A percentile compares a stretch with the other conserved stretches of the same genome.
phyloP scores from a whole-genome alignment of 352 stramenopile species.

The Pythium oligandrum region DNA sequence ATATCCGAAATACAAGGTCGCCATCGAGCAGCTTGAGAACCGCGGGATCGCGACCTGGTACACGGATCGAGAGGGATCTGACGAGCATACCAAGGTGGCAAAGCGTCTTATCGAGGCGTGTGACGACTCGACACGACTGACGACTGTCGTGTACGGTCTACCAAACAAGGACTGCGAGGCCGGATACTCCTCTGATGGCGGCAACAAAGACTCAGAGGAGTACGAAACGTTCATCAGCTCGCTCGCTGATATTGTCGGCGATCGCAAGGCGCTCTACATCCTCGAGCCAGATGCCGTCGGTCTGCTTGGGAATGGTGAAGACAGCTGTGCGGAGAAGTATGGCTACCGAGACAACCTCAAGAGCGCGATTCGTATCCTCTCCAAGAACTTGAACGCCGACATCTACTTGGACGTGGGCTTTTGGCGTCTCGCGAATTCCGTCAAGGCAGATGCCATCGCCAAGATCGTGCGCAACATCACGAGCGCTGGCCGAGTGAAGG shows the following conservation, averaged over 20 bases:
- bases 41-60: conserved; percentile 67
- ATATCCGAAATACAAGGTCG: conserved; percentile 37
- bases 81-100: conserved; percentile 35
- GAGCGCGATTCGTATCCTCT: conserved; percentile 36
- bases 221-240: conserved; percentile 56
- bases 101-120: conserved; percentile 33
- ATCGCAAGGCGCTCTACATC: conserved; percentile 62
- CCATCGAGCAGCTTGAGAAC: conserved; percentile 44
- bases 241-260: conserved; percentile 32
- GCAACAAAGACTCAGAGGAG: conserved; percentile 30
- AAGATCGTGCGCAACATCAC: conserved; percentile 20
- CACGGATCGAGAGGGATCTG: conserved; percentile 33
- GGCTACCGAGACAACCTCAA: conserved; percentile 57
- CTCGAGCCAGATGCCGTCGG: conserved; percentile 68
- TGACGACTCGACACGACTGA: conserved; percentile 29
- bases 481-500: conserved; percentile 35
- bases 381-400: conserved; percentile 52
- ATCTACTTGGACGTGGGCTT: conserved; percentile 71
- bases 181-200: conserved; percentile 33
- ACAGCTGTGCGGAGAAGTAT: conserved; percentile 20
- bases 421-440: conserved; percentile 30
- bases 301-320: conserved; percentile 29
- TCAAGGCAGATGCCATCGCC: conserved; percentile 10
- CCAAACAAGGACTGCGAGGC: conserved; percentile 73
- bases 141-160: conserved; percentile 62